Percentiles rank a stretch among this genome's conserved stretches.
phyloP scores from a whole-genome alignment of 495 filamentous ascomycete genomes.

The Aspergillus affinis region DNA sequence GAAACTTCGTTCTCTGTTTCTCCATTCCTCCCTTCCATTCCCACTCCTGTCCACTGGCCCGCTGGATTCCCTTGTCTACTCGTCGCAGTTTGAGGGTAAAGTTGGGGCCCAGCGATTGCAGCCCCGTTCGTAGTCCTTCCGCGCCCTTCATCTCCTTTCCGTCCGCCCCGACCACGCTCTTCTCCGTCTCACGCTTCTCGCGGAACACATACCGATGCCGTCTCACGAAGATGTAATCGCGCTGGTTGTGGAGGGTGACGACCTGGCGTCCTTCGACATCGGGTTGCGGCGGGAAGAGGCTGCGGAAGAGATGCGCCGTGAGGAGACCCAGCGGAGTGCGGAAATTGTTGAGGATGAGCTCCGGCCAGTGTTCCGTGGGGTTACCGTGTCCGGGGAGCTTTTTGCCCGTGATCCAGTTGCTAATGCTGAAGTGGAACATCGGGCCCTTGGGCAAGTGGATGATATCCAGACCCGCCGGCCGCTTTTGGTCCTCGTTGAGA shows the following conservation, averaged over 20 bases:
- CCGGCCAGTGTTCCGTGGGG: conserved; percentile 84
- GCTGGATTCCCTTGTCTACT: conserved; percentile 86
- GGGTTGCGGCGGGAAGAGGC: conserved; percentile 77
- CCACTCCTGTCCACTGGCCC: conserved; percentile 83
- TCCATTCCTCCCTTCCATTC: conserved; percentile 93
- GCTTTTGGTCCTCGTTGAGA: conserved; percentile 82
- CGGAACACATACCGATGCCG: conserved; percentile 91
- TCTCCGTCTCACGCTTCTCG: conserved; percentile 80
- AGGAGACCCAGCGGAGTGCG: conserved; percentile 87
- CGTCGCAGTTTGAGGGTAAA: conserved; percentile 87
- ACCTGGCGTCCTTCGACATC: conserved; percentile 84
- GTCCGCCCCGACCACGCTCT: conserved; percentile 78
- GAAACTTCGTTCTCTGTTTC: conserved; percentile 89
- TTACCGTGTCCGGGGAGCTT: conserved; percentile 84
- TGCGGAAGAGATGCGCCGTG: conserved; percentile 82
- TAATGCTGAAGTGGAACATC: conserved; percentile 82
- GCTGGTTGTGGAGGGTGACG: conserved; percentile 89
- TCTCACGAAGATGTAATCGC: conserved; percentile 93
- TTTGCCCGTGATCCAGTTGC: conserved; percentile 83
- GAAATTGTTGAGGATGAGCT: conserved; percentile 95
- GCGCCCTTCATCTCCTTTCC: conserved; percentile 84
- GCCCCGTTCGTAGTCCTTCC: conserved; percentile 75
- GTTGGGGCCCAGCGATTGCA: conserved; percentile 82
- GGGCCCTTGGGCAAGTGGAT: conserved; percentile 82
- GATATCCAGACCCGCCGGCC: conserved; percentile 71